Conservation (phyloP, 2,329 filamentous ascomycete species). For the Bertia moriformis region DNA sequence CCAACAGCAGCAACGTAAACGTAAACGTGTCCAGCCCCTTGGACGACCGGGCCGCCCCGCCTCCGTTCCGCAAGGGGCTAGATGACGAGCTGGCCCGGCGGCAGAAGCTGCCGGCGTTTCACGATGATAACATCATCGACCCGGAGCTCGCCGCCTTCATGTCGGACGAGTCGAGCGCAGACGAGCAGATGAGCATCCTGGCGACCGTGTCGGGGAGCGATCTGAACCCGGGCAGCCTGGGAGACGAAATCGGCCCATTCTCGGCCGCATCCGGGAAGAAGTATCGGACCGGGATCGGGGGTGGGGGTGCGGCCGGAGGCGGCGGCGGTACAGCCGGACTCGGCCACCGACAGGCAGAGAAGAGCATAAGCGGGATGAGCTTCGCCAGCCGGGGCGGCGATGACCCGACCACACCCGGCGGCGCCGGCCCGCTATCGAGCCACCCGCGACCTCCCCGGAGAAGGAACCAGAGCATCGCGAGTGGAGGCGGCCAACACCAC, state of each 20-base stretch:
- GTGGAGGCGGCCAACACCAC: slow-evolving; percentile 53
- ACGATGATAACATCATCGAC: slow-evolving; percentile 96
- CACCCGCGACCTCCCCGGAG: slow-evolving; percentile 52
- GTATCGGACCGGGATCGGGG: slow-evolving; percentile 52
- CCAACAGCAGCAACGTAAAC: too few species aligned
- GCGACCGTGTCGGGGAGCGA: slow-evolving; percentile 57
- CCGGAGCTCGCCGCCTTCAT: slow-evolving; percentile 89
- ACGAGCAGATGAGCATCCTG: slow-evolving; percentile 81
- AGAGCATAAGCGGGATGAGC: slow-evolving; percentile 58
- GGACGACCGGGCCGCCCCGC: slow-evolving; percentile 75
- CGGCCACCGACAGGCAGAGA: slow-evolving; percentile 52
- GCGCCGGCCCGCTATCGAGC: too few species aligned
- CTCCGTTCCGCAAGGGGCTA: slow-evolving; percentile 68
- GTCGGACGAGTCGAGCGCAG: slow-evolving; percentile 87
- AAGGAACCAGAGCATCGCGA: slow-evolving; percentile 70
- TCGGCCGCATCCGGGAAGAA: slow-evolving; percentile 63
- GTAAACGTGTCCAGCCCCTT: too few species aligned
- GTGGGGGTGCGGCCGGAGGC: too few species aligned
- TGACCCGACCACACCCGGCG: slow-evolving; percentile 46
- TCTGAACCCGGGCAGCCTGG: slow-evolving; percentile 47
- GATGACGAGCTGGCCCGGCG: slow-evolving; percentile 53
- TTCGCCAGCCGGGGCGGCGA: slow-evolving; percentile 52
- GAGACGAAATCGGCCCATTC: slow-evolving; percentile 65
- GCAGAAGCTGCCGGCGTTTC: slow-evolving; percentile 69
- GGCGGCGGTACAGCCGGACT: too few species aligned